Base-by-base conservation (phyloP, 352 stramenopile genomes). In the Lagenidium giganteum region DNA sequence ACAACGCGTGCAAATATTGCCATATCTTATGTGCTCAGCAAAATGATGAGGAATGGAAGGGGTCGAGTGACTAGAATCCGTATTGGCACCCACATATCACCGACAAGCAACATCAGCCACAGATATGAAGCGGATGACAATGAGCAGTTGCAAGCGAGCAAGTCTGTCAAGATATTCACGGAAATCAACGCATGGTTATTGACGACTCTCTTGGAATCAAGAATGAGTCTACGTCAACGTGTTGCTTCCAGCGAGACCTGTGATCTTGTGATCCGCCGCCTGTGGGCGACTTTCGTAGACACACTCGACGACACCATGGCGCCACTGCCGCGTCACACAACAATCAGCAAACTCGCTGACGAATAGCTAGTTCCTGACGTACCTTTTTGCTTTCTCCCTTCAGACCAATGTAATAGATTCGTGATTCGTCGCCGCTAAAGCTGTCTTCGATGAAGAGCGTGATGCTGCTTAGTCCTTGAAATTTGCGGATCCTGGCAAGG, bases 331-430 rank as follows among this genome's bases (percentile, higher is more conserved):
- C 55, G 26, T 4, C 39, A 11, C 43, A 54, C 22, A 56, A 30
- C 18, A 42, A 20, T 32, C 5, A 48, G 37, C 37, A 5, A 27
- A 25, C 18, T 25, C n/a, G 36, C 12, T 27, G 11, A 18, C 11
- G 28, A 50, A 43, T 47, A 2, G 35, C 25, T 28, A 29, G 8
- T 21, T 26, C 17, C n/a, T 8, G n/a, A 17, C 18, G 36, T 40
- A 89, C 81, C 74, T 93, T 91, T 39, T 90, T 89, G 64, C 60
- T 90, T 64, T 90, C 79, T 30, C 82, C 82, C 44, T 92, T 94
- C 35, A 94, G 59, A 0, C 82, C 79, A 64, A 94, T 88, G 64
- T 94, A 94, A 46, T 92, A 90, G 32, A 94, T 70, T 45, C 63
- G 66, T 18, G 77, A 83, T 40, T 90, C 59, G 41, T 88, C 76